Evolutionary conservation across 768 basidiomycete species (phyloP).

Genomic region (Calocybe indica): DNA sequence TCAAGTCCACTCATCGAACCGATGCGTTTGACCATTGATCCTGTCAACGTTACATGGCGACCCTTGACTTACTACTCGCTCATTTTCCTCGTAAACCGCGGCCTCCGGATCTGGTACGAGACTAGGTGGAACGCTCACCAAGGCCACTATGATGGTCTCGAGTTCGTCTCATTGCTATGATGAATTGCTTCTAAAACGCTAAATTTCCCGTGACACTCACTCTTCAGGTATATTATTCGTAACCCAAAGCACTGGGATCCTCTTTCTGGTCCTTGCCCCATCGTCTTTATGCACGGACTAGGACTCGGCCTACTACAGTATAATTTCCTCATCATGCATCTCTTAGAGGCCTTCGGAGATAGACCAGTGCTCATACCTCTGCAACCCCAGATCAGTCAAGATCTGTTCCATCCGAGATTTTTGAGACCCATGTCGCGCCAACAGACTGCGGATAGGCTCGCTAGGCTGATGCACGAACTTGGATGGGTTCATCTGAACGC

Average conservation of each 20-base stretch:
- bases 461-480: conserved; percentile 48
- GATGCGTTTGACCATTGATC: conserved; percentile 74
- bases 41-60: conserved; percentile 59
- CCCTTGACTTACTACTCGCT: conserved; percentile 62
- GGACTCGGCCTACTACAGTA: conserved; percentile 81
- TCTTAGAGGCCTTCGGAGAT: conserved; percentile 51
- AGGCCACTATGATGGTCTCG: conserved; percentile 55
- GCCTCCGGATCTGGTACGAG: conserved; percentile 38
- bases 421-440: conserved; percentile 63
- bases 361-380: conserved; percentile 71
- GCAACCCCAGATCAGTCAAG: conserved; percentile 84
- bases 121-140: conserved; percentile 35
- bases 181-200: background rate
- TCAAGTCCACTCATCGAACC: conserved; percentile 45
- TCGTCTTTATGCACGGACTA: conserved; percentile 86
- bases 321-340: conserved; percentile 47
- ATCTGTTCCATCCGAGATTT: conserved; percentile 73
- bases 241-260: conserved; percentile 64
- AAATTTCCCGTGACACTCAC: background rate
- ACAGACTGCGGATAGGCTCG: conserved; percentile 53
- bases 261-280: conserved; percentile 50
- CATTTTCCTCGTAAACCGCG: conserved; percentile 42
- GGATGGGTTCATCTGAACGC: conserved; percentile 49
- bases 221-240: conserved; percentile 63
- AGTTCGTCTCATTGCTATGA: conserved; percentile 36